Percentiles rank a stretch among this genome's conserved stretches.
These are phyloP conservation scores for Lagenidium giganteum DNA, from an alignment of 352 stramenopile genomes.

Conservation along the genomic window DNA sequence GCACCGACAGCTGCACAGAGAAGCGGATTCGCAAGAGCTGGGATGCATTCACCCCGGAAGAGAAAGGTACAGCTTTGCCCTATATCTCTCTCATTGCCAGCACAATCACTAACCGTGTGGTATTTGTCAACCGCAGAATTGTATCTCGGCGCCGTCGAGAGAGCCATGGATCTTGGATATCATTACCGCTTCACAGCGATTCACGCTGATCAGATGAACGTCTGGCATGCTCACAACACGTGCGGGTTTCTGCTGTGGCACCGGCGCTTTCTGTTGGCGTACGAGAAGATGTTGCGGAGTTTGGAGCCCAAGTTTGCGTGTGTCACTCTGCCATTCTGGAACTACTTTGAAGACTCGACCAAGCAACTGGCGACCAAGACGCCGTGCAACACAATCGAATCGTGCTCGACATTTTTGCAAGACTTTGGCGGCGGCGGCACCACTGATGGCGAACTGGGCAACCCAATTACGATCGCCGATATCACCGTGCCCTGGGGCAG, in stretches of 20 bases:
- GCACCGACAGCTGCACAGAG: too few relatives aligned
- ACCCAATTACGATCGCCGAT: slow-evolving; percentile 9
- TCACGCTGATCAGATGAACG: slow-evolving; percentile 7
- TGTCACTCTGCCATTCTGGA: slow-evolving; percentile 18
- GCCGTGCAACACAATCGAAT: slow-evolving; percentile 13
- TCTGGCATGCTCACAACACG: slow-evolving; percentile 14
- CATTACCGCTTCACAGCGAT: slow-evolving; percentile 16
- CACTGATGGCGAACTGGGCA: neutral
- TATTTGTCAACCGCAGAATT: too few relatives aligned
- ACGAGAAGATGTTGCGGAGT: slow-evolving; percentile 23
- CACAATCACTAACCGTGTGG: too few relatives aligned
- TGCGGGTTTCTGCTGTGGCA: slow-evolving; percentile 21
- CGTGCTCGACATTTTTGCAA: slow-evolving; percentile 13
- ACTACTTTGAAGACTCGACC: slow-evolving; percentile 20
- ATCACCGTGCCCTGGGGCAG: slow-evolving; percentile 6
- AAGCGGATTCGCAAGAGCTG: slow-evolving; percentile 9
- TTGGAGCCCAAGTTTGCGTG: slow-evolving; percentile 13
- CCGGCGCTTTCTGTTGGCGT: slow-evolving; percentile 17
- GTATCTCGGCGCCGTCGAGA: slow-evolving; percentile 13
- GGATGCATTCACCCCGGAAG: slow-evolving; percentile 9
- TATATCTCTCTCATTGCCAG: neutral
- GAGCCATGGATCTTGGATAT: slow-evolving; percentile 18
- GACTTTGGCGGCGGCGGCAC: slow-evolving; percentile 14
- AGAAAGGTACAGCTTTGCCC: slow-evolving; percentile 2
- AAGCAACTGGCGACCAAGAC: slow-evolving; percentile 6